Evolutionary conservation across 495 filamentous ascomycete genomes (phyloP), one percentile per base, ranked within the genome.

Genomic region (Trichodelitschia bisporula): DNA sequence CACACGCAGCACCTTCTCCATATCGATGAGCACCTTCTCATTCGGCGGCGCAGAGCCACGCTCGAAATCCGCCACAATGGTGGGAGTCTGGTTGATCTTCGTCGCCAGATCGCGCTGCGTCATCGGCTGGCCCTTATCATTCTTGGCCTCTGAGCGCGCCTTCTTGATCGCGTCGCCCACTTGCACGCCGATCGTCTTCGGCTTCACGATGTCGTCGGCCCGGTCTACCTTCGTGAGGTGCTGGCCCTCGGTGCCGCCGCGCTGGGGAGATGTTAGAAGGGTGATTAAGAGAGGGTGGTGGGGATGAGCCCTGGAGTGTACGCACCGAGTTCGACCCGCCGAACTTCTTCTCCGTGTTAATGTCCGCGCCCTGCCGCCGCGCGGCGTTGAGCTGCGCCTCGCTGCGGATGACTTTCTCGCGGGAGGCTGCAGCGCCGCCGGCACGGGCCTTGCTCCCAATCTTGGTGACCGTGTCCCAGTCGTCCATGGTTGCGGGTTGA

Each of bases 211-310:
- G 50, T 93, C 86, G 62, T 95, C 89, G 51, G 69, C 66, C 42
- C 86, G 86, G 64, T 95, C 86, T 49, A 99, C 82, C 62, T 93
- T 99, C 26, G 86, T 95, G 31, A 95, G 62, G 47, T 76, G 80
- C 55, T 99, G 86, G 45, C 86, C 86, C 59, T 95, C 84, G 37
- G 61, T 66, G 34, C 56, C 56, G 34, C 60, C 52, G 66, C 75
- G 39, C 35, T 31, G 29, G 12, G 29, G n/a, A n/a, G n/a, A n/a
- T n/a, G n/a, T n/a, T n/a, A n/a, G n/a, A n/a, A n/a, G 24, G 13
- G 13, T 18, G 21, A 35, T 10, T 21, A 5, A 9, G 13, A 19
- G 27, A 34, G 27, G 29, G 3, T 14, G 23, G 27, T 17, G 15
- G 16, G 15, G 18, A 28, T 10, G 6, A 24, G 21, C 21, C n/a